Conservation (phyloP, 2,329 filamentous ascomycete genomes). For the Plectosphaerella plurivora region DNA sequence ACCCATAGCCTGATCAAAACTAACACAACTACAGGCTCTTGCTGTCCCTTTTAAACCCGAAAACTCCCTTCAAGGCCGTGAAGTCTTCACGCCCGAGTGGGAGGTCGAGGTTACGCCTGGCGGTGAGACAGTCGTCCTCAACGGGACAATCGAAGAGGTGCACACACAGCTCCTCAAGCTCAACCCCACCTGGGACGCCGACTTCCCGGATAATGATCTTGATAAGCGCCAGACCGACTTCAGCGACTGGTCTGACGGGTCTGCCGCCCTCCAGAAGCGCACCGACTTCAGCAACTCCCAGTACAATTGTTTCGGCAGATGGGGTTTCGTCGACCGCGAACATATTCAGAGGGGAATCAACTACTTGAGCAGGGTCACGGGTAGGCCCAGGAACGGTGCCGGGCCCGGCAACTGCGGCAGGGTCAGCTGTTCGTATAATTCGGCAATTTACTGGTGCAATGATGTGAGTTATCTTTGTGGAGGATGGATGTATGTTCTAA, state of each 20-base stretch:
- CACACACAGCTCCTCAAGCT: not conserved
- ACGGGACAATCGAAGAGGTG: slow-evolving; percentile 4
- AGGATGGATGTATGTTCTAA: not conserved
- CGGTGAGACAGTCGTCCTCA: not conserved
- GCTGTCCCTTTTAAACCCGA: no score
- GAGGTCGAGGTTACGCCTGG: slow-evolving; percentile 11
- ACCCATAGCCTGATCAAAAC: no score
- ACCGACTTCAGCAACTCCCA: not conserved
- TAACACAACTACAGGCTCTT: no score
- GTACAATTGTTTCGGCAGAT: not conserved
- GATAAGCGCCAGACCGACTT: not conserved
- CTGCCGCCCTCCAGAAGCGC: slow-evolving; percentile 1
- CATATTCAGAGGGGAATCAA: slow-evolving; percentile 5
- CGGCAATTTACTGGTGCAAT: slow-evolving; percentile 19
- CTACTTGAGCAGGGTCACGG: slow-evolving; percentile 9
- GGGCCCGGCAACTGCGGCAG: slow-evolving; percentile 13
- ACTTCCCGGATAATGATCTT: not conserved
- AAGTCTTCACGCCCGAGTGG: slow-evolving; percentile 7
- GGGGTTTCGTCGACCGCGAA: not conserved
- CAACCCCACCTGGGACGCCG: not conserved
- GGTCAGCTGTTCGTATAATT: slow-evolving; percentile 14
- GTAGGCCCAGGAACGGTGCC: slow-evolving; percentile 7
- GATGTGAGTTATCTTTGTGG: slow-evolving; percentile 9
- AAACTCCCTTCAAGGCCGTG: not conserved
- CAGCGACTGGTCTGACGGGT: not conserved